Percentiles rank a stretch among this genome's conserved stretches.
Conservation (phyloP, 2,329 filamentous ascomycete species). For the Madurella fahalii region DNA sequence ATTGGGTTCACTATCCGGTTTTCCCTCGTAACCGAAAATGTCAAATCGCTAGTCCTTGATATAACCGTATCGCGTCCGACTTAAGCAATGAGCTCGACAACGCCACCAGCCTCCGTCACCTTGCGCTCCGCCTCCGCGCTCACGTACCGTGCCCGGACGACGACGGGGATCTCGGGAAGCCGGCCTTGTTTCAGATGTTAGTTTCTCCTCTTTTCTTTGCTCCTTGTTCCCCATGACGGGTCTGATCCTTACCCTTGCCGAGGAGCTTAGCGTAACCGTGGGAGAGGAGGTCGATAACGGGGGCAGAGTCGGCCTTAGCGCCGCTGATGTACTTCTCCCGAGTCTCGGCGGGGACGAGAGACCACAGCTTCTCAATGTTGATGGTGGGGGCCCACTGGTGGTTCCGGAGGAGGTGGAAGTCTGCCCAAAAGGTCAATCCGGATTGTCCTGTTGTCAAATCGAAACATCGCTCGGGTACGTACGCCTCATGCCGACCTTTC, state of each 20-base stretch:
- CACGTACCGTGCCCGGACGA: constrained; percentile 94
- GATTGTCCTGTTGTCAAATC: background rate
- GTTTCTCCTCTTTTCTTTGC: background rate
- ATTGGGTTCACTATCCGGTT: constrained; percentile 25
- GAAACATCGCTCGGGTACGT: constrained; percentile 9
- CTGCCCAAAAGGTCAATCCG: constrained; percentile 29
- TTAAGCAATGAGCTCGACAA: constrained; percentile 93
- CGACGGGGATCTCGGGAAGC: constrained; percentile 85
- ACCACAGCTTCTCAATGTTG: constrained; percentile 98
- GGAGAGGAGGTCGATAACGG: constrained; percentile 94
- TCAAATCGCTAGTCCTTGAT: constrained; percentile 28
- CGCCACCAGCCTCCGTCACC: constrained; percentile 96
- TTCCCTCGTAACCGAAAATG: constrained; percentile 27
- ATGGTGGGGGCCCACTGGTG: constrained; percentile 98
- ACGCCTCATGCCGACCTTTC: constrained; percentile 84
- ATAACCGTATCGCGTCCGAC: constrained; percentile 22
- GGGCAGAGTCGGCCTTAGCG: constrained; percentile 81
- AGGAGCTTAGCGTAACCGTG: constrained; percentile 98
- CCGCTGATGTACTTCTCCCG: constrained; percentile 86
- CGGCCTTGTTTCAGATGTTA: constrained; percentile 47
- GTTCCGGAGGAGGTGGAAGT: constrained; percentile 95
- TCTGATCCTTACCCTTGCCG: constrained; percentile 65
- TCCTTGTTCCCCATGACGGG: background rate
- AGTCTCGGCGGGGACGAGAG: constrained; percentile 86
- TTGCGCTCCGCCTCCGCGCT: constrained; percentile 96